Evolutionary conservation across 1,139 yeast species (phyloP).

Genomic region (Sugiyamaella neomexicana): DNA sequence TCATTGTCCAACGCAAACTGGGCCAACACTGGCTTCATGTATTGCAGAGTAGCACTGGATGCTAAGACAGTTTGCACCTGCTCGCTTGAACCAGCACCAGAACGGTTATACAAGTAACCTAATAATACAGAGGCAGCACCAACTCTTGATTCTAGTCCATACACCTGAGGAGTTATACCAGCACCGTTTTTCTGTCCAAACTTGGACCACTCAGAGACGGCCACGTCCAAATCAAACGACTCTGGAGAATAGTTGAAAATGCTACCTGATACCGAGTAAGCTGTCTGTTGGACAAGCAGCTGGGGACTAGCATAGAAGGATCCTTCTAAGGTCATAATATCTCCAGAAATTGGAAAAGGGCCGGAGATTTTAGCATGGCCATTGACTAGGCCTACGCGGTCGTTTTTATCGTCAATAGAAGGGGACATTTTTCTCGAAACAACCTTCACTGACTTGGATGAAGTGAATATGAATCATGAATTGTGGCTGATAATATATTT

Average conservation of each 20-base stretch:
- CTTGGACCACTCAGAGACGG: slow-evolving; percentile 58
- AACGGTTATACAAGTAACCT: slow-evolving; percentile 58
- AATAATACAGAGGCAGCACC: slow-evolving; percentile 82
- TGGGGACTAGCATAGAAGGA: slow-evolving; percentile 50
- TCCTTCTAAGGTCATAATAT: slow-evolving; percentile 31
- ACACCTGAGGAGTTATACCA: slow-evolving; percentile 58
- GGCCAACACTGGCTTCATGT: slow-evolving; percentile 59
- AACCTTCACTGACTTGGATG: background rate
- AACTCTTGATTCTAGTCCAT: slow-evolving; percentile 69
- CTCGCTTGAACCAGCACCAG: slow-evolving; percentile 22
- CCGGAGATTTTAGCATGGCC: slow-evolving; percentile 14
- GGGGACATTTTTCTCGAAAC: slow-evolving; percentile 17
- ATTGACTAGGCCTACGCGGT: slow-evolving; percentile 7
- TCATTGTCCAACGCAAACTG: slow-evolving; percentile 40
- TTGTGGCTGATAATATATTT: slow-evolving; percentile 8
- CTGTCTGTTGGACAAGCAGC: slow-evolving; percentile 62
- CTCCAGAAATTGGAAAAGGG: slow-evolving; percentile 27
- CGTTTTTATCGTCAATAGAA: slow-evolving; percentile 17
- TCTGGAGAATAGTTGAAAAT: slow-evolving; percentile 74
- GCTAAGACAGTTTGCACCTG: slow-evolving; percentile 51
- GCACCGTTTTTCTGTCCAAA: slow-evolving; percentile 52
- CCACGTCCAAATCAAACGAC: slow-evolving; percentile 59
- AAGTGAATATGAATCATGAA: background rate
- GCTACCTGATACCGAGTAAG: slow-evolving; percentile 61
- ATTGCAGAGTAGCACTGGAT: slow-evolving; percentile 66